Conservation (phyloP, 176 grass and related monocot genomes). For the Chloris gayana region DNA sequence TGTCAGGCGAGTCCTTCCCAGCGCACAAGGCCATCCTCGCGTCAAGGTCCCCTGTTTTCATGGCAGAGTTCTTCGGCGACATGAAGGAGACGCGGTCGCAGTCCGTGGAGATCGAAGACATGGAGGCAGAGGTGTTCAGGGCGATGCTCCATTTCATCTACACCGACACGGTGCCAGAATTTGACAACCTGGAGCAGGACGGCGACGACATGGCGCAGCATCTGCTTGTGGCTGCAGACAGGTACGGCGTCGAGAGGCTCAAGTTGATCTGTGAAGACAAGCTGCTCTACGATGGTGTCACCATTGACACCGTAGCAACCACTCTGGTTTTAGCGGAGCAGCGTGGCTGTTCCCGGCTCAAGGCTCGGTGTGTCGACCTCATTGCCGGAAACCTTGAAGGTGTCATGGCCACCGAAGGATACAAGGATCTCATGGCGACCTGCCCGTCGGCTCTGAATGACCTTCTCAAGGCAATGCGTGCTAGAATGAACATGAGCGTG, state of each 20-base stretch:
- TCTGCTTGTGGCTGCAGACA: constrained; percentile 47
- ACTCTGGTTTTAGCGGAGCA: constrained; percentile 54
- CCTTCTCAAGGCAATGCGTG: not conserved
- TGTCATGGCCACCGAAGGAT: constrained; percentile 4
- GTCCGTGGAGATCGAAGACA: constrained; percentile 34
- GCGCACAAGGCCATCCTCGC: constrained; percentile 38
- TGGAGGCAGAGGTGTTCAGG: constrained; percentile 37
- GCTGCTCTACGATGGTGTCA: constrained; percentile 32
- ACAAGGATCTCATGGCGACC: constrained; percentile 15
- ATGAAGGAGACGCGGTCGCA: constrained; percentile 15
- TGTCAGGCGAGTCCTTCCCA: constrained; percentile 11
- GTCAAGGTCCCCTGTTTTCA: constrained; percentile 38
- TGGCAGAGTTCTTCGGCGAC: constrained; percentile 43
- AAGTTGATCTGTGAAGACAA: constrained; percentile 45
- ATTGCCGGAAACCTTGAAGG: constrained; percentile 40
- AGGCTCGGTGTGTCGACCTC: constrained; percentile 48
- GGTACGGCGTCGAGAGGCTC: constrained; percentile 53
- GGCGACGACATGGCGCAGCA: constrained; percentile 27
- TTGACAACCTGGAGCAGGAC: not conserved
- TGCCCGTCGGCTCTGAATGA: not conserved
- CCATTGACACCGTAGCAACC: constrained; percentile 30
- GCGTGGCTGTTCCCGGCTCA: constrained; percentile 50
- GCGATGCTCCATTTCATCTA: constrained; percentile 67
- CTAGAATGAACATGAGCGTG: not conserved
- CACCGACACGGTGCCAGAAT: constrained; percentile 34